These are phyloP conservation scores for Melocanna baccifera DNA, from an alignment of 176 grass and related monocot genomes.

Conservation along the genomic window DNA sequence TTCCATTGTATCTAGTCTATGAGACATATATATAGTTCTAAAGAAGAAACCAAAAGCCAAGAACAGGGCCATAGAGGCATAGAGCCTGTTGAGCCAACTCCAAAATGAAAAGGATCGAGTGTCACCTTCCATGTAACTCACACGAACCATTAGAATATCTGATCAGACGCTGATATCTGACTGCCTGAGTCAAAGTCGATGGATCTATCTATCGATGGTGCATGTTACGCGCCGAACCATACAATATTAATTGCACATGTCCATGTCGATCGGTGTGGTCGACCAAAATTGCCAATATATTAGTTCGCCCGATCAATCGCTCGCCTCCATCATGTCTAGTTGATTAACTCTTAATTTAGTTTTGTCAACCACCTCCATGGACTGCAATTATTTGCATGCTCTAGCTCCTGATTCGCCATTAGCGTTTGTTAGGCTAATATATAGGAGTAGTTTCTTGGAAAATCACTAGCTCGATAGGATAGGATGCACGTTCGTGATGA, in stretches of 20 bases:
- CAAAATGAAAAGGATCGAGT: neutral
- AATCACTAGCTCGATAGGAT: neutral
- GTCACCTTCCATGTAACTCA: slow-evolving; percentile 29
- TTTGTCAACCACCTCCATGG: slow-evolving; percentile 14
- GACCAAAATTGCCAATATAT: neutral
- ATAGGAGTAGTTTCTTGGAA: slow-evolving; percentile 33
- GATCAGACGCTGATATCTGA: slow-evolving; percentile 12
- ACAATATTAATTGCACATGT: slow-evolving; percentile 22
- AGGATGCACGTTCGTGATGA: neutral
- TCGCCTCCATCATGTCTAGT: neutral
- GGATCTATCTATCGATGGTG: neutral
- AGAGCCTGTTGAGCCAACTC: neutral
- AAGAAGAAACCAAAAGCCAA: too few species aligned
- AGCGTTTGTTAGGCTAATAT: neutral
- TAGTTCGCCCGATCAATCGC: neutral
- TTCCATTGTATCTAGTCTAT: neutral
- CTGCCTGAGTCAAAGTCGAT: neutral
- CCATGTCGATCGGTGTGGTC: neutral
- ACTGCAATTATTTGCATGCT: neutral
- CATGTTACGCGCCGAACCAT: slow-evolving; percentile 26
- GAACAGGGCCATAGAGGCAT: too few species aligned
- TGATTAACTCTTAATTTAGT: neutral
- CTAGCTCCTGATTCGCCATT: neutral
- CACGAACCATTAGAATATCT: slow-evolving; percentile 4
- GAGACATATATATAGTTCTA: neutral